phyloP scores from a whole-genome alignment of 345 rosid genomes.

The Fremontodendron californicum region DNA sequence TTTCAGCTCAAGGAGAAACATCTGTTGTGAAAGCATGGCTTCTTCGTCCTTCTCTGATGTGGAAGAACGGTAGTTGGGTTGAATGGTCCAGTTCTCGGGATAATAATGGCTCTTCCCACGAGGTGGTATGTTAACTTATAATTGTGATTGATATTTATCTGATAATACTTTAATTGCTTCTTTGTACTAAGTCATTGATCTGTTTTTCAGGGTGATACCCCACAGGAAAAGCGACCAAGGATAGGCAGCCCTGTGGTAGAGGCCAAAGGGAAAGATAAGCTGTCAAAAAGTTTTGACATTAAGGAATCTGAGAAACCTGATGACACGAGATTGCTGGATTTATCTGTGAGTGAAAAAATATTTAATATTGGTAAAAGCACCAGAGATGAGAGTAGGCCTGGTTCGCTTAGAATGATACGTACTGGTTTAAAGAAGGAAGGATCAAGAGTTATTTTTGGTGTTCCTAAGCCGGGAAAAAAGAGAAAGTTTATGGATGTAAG shows the following conservation, averaged over 20 bases:
- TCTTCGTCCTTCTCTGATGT: slow-evolving; percentile 78
- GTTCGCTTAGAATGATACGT: slow-evolving; percentile 54
- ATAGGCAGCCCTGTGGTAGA: slow-evolving; percentile 40
- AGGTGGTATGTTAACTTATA: slow-evolving; percentile 40
- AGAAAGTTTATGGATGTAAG: slow-evolving; percentile 99
- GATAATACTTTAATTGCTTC: neutral
- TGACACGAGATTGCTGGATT: slow-evolving; percentile 45
- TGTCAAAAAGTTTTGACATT: slow-evolving; percentile 25
- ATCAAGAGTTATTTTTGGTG: slow-evolving; percentile 72
- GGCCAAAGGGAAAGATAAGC: slow-evolving; percentile 46
- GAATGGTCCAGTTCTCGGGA: slow-evolving; percentile 58
- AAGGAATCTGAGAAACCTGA: slow-evolving; percentile 40
- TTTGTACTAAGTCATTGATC: slow-evolving; percentile 11
- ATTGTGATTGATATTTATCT: neutral
- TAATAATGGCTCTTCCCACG: slow-evolving; percentile 33
- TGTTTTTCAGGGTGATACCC: slow-evolving; percentile 77
- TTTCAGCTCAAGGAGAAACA: slow-evolving; percentile 66
- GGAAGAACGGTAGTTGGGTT: slow-evolving; percentile 90
- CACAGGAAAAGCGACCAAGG: slow-evolving; percentile 70
- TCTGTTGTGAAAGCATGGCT: slow-evolving; percentile 60
- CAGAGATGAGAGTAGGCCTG: slow-evolving; percentile 45
- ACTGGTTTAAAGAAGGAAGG: slow-evolving; percentile 85
- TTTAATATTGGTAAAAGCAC: slow-evolving; percentile 70
- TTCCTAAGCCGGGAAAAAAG: slow-evolving; percentile 97
- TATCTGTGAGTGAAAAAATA: slow-evolving; percentile 49